Evolutionary conservation across 768 basidiomycete genomes (phyloP), one percentile per base, ranked within the genome.

Genomic region (Filobasidium wieringae): DNA sequence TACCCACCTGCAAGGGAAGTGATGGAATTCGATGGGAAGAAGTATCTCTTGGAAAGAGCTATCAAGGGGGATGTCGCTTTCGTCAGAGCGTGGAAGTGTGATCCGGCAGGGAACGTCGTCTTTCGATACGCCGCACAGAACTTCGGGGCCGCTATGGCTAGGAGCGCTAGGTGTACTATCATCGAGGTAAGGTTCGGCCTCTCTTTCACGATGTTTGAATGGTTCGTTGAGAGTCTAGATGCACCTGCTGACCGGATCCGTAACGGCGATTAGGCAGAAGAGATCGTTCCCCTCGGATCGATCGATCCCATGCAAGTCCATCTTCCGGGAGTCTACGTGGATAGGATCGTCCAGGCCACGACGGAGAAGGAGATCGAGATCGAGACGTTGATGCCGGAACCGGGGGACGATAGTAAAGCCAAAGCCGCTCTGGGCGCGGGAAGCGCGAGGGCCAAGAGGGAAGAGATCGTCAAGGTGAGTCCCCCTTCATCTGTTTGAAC

Each of bases 91-190:
- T 92, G 88, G 88, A 92, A 90, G 72, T 91, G 82, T 14, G 90
- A 95, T 63, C 88, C 88, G 70, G 80, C 83, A 40, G 90, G 90
- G 1, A 95, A 95, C 72, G 86, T 84, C 65, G 82, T 91, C 39
- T 95, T 95, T 79, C 80, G 88, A 59, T 91, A 87, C 69, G 79
- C 89, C 7, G 82, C 88, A 41, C 85, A 93, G 68, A 92, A 93
- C 73, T 95, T 91, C 74, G 84, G 78, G 67, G 80, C 82, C 3
- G 83, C 81, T 17, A 92, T 93, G 89, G 91, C 86, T 1, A 84
- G 86, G 66, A 87, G 87, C 51, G 90, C 90, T 0, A 87, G 84
- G 66, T 66, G 92, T 51, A 92, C 90, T 7, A 88, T 95, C 60
- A 85, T 95, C 53, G 90, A 95, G 80, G 86, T 82, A 63, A n/a